Evolutionary conservation across 1,284 basidiomycete genomes (phyloP), one percentile per base, ranked within the genome.

Genomic region (Sanghuangporus sanghuang): DNA sequence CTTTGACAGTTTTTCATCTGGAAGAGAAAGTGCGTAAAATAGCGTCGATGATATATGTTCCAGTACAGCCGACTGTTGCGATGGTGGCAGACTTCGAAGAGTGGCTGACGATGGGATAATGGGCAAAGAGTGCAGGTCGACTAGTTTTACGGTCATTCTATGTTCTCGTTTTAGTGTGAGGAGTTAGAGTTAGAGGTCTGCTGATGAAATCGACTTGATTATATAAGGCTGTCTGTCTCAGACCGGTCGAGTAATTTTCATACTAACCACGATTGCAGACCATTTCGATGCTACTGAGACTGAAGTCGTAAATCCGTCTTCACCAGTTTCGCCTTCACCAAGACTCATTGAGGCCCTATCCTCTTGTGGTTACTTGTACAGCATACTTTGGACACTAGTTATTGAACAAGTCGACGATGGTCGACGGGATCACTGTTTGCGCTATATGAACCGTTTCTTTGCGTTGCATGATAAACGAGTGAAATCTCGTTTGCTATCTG

Each of bases 31-130:
- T 5, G 76, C 74, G 61, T 80, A 74, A 11, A 71, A 68, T 9
- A 88, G 74, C n/a, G 79, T 75, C 11, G 74, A 72, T 0, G 78
- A 76, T 49, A 89, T 78, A 27, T 77, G 79, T 57, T 76, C 73
- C 58, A 82, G 75, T 21, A 89, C 73, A 0, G 72, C 76, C 0
- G 79, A 76, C 0, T 81, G 73, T 64, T 86, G 83, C 0, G 83
- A 83, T 3, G 85, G 76, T 0, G 85, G 76, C 1, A 89, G 73
- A 0, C 77, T 71, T 48, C 81, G 80, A 55, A 83, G 76, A 0
- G 80, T 74, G 8, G 77, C 72, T 1, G 74, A 71, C 1, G 85
- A 83, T 18, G 87, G 88, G 70, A 85, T 90, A 21, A 70, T 67
- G 11, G 81, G 80, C 32, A 82, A 73, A 32, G 71, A 59, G 27